Evolutionary conservation across 305 asterid genomes (phyloP), one percentile per base, ranked within the genome.

Genomic region (Striga hermonthica): DNA sequence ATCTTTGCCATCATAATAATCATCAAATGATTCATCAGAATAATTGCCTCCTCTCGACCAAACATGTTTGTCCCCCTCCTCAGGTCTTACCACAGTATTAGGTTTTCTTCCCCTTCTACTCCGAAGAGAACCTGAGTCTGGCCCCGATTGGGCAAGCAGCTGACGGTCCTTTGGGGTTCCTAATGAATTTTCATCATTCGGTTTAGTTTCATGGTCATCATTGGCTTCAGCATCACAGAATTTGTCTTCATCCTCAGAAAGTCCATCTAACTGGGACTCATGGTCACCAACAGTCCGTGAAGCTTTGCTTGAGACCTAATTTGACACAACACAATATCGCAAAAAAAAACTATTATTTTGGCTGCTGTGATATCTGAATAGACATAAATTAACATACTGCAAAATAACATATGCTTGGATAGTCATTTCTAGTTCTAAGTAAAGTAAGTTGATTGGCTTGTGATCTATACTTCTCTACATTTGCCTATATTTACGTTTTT

Each of bases 91-190:
- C 52, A 57, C 52, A 72, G 79, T 67, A 68, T 58, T 73, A 13
- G 76, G 72, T 70, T 71, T 80, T 74, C 78, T 78, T 58, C 78
- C 79, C 76, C 76, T 76, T 64, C 75, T 82, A 66, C 56, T 68
- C 61, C 66, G 80, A 64, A 43, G 57, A 58, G 72, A 14, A 12
- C 60, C 75, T 64, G 36, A 60, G 39, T 60, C 76, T n/a, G 59
- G 55, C 71, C 68, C 78, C 13, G 67, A 58, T 62, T 70, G 66
- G 31, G 31, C 31, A 22, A 22, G 31, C 31, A 22, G 31, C 31
- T 22, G 1, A 31, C 61, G 7, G 55, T 40, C 63, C 57, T 49
- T 62, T 57, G 35, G 50, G 38, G 74, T 37, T 66, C 74, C 77
- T 47, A 11, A 65, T 58, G 69, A 57, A 70, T 55, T 75, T 62